Percentiles rank a stretch among this genome's conserved stretches.
phyloP scores from a whole-genome alignment of 2,329 filamentous ascomycete genomes.

The Shiraia sp. region DNA sequence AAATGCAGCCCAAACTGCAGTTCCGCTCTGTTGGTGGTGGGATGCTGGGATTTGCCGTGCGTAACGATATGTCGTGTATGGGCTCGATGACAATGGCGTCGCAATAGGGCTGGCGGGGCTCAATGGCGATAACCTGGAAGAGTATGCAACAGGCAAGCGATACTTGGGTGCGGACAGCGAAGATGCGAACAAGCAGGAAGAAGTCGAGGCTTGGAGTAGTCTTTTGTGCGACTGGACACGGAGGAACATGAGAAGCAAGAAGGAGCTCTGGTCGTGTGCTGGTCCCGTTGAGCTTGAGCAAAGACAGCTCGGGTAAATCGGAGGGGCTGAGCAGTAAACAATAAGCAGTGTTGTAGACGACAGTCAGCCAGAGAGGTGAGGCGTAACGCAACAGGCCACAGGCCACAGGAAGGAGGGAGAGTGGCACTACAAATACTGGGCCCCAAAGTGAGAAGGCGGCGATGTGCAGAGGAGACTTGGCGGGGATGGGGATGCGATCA shows the following conservation, averaged over 20 bases:
- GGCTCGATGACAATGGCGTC: slow-evolving; percentile 10
- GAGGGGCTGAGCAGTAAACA: slow-evolving; percentile 2
- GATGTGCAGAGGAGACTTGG: too few relatives aligned
- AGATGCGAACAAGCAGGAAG: too few relatives aligned
- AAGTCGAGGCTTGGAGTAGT: slow-evolving; percentile 12
- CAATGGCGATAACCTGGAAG: slow-evolving; percentile 14
- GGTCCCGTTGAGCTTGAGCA: too few relatives aligned
- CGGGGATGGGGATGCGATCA: too few relatives aligned
- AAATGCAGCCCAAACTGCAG: slow-evolving; percentile 28
- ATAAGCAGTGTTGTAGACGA: too few relatives aligned
- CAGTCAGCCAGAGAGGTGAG: too few relatives aligned
- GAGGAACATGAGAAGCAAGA: slow-evolving; percentile 29
- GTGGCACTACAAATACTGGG: too few relatives aligned
- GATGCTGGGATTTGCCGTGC: slow-evolving; percentile 4
- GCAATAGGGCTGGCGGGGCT: slow-evolving; percentile 15
- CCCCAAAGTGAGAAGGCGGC: too few relatives aligned
- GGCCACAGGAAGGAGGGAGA: too few relatives aligned
- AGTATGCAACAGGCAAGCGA: slow-evolving; percentile 6
- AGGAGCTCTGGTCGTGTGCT: too few relatives aligned
- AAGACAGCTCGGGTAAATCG: slow-evolving; percentile 2
- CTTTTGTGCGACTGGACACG: slow-evolving; percentile 22
- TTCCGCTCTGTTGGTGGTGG: slow-evolving; percentile 27
- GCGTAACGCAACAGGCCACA: too few relatives aligned
- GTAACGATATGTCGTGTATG: slow-evolving; percentile 11
- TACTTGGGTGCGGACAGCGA: slow-evolving; percentile 11